Base-by-base conservation (phyloP, 768 basidiomycete species). In the Harrya chromipes region DNA sequence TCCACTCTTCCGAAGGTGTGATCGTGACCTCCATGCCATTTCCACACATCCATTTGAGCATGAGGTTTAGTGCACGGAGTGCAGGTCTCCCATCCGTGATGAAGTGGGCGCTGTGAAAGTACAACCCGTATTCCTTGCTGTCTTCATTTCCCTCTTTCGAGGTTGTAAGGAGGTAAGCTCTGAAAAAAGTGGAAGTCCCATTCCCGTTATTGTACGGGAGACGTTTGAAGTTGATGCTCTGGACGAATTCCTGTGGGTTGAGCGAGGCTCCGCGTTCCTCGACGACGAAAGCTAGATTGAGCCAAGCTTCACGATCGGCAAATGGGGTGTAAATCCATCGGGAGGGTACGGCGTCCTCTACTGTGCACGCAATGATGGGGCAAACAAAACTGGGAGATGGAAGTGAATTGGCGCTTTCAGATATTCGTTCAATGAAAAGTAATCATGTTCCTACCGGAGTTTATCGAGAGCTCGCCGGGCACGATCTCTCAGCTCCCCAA, bases 31-130 rank as follows among this genome's bases (percentile, higher is more conserved):
- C 47, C 46, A 61, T 52, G 0, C 55, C 56, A 4, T 42, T 40
- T 3, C 35, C 43, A 12, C 56, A 54, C 2, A 60, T 60, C 56
- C 64, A 63, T 46, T 47, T 52, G 16, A 42, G 55, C 61, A 55
- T 53, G 2, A 59, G 21, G 47, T 57, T 55, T 14, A 64, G 44
- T 13, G 53, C 59, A 20, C 55, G 53, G n/a, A 64, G 27, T 9
- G 45, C 46, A n/a, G 65, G 63, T 6, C 52, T 52, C 0, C 45
- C 65, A 7, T 64, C 63, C 14, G 64, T 45, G 39, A 64, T 53
- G 10, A 29, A 13, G 34, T 64, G 63, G 4, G 59, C 6, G 1
- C 54, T 46, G 13, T 64, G 63, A 36, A 67, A 55, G 43, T 62
- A 67, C 8, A 64, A 26, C 2, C 57, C 59, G 13, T 55, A 47